phyloP scores from a whole-genome alignment of 192 early-diverging fungal species.

The Backusella sp. region DNA sequence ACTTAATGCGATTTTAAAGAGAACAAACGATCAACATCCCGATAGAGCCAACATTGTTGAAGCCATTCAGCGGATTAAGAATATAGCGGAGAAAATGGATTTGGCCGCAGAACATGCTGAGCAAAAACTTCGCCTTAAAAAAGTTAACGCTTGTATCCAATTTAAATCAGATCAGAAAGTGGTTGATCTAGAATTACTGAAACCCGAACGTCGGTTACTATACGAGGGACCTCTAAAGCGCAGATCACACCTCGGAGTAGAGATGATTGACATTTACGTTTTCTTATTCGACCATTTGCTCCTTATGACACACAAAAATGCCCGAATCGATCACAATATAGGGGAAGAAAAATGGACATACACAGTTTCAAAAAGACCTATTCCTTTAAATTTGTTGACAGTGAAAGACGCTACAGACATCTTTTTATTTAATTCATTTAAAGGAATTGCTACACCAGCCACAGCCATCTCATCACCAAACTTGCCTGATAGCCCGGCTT shows the following conservation, averaged over 20 bases:
- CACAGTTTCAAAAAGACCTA: constrained; percentile 66
- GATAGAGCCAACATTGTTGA: constrained; percentile 62
- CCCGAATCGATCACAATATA: background rate
- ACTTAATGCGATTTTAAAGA: constrained; percentile 75
- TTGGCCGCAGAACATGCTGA: background rate
- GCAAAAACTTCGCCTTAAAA: background rate
- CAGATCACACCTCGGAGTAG: constrained; percentile 31
- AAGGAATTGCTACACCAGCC: background rate
- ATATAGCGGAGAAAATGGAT: constrained; percentile 24
- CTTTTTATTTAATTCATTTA: constrained; percentile 1
- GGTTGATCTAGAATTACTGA: constrained; percentile 57
- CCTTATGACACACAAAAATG: constrained; percentile 68
- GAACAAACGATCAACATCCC: constrained; percentile 75
- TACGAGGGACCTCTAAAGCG: constrained; percentile 74
- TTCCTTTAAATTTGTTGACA: constrained; percentile 72
- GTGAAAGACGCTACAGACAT: background rate
- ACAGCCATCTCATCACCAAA: background rate
- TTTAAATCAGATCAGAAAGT: background rate
- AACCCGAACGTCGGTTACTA: constrained; percentile 67
- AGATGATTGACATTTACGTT: constrained; percentile 67
- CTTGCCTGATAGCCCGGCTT: background rate
- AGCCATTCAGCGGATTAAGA: constrained; percentile 7
- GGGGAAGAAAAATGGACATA: constrained; percentile 30
- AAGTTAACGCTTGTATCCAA: constrained; percentile 24
- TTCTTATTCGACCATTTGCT: constrained; percentile 90